These are phyloP conservation scores for Inosperma sp. DNA, from an alignment of 768 basidiomycete genomes.

Conservation along the genomic window DNA sequence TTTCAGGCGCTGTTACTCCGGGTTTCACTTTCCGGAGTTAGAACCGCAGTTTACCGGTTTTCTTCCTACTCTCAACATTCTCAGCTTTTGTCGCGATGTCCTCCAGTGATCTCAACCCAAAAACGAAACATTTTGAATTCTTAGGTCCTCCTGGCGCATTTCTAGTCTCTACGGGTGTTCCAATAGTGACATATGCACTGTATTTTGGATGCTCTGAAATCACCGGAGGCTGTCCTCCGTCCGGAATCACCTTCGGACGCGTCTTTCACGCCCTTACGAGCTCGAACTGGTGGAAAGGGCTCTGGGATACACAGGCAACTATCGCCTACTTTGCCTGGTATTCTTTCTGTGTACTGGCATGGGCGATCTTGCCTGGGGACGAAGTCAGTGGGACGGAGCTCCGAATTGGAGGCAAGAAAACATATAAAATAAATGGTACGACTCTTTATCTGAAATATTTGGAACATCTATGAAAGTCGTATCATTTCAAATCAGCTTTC, in stretches of 20 bases:
- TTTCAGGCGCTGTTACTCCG: no score
- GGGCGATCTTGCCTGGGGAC: conserved; percentile 75
- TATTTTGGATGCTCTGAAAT: conserved; percentile 75
- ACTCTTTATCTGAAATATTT: conserved; percentile 9
- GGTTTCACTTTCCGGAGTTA: no score
- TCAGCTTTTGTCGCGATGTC: no score
- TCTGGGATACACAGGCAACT: conserved; percentile 82
- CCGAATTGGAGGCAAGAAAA: conserved; percentile 69
- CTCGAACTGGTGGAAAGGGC: conserved; percentile 58
- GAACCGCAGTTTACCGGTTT: neutral
- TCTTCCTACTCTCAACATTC: conserved; percentile 21
- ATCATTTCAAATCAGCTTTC: conserved; percentile 56
- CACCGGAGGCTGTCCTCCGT: conserved; percentile 65
- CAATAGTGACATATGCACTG: conserved; percentile 65
- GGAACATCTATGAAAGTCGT: neutral
- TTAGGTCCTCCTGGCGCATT: conserved; percentile 76
- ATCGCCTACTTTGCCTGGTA: conserved; percentile 87
- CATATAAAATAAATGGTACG: conserved; percentile 95
- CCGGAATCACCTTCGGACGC: conserved; percentile 40
- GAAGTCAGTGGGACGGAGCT: conserved; percentile 64
- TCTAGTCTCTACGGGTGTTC: conserved; percentile 65
- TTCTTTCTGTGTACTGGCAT: conserved; percentile 75
- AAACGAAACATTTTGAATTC: conserved; percentile 74
- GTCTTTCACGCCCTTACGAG: conserved; percentile 45
- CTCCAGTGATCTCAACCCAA: conserved; percentile 52